phyloP scores from a whole-genome alignment of 306 rosid genomes.

The Canavalia gladiata region DNA sequence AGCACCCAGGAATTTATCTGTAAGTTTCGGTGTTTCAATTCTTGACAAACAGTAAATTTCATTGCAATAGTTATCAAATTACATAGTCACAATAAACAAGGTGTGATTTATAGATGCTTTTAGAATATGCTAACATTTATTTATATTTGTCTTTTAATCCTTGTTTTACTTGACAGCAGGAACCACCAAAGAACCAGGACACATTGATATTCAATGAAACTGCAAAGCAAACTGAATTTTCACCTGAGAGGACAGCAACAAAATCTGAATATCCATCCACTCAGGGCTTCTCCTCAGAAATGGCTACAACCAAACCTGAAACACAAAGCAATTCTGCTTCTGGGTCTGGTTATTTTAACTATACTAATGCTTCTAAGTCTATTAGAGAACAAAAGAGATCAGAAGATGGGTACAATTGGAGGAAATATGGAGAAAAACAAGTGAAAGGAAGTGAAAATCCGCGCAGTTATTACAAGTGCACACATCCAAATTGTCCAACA shows the following conservation, averaged over 20 bases:
- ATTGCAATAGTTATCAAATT: constrained; percentile 5
- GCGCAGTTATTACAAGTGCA: constrained; percentile 81
- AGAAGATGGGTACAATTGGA: constrained; percentile 88
- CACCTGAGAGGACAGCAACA: constrained; percentile 13
- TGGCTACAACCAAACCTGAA: constrained; percentile 39
- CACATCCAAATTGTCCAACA: constrained; percentile 59
- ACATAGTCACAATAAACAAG: constrained; percentile 21
- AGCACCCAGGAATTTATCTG: neutral
- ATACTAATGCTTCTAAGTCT: constrained; percentile 37
- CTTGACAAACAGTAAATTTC: neutral
- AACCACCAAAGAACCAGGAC: constrained; percentile 46
- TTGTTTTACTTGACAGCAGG: constrained; percentile 46
- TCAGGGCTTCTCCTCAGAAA: constrained; percentile 48
- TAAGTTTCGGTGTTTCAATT: neutral
- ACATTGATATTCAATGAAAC: constrained; percentile 52
- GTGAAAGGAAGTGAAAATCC: constrained; percentile 87
- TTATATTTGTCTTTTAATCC: constrained; percentile 8
- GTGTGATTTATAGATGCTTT: neutral
- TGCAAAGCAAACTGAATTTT: constrained; percentile 35
- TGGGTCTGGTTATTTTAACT: constrained; percentile 36
- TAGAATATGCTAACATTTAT: constrained; percentile 14
- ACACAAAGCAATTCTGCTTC: constrained; percentile 35
- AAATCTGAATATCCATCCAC: constrained; percentile 37
- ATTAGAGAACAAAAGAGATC: constrained; percentile 58
- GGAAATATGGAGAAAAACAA: constrained; percentile 82